Conservation (phyloP, 2,329 filamentous ascomycete species). For the Scedosporium apiospermum region DNA sequence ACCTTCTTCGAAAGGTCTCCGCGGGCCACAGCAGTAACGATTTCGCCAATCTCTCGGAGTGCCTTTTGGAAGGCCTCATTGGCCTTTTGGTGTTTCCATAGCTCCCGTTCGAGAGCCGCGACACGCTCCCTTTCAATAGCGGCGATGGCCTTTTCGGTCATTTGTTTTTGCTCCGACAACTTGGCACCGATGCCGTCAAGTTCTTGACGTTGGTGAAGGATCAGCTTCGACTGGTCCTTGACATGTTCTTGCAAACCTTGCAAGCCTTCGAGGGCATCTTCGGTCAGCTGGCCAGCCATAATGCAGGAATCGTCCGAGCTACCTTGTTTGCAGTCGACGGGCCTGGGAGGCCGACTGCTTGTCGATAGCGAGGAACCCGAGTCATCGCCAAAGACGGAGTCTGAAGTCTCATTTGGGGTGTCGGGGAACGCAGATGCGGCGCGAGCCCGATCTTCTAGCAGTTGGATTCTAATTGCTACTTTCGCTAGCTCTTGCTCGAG, state of each 20-base stretch:
- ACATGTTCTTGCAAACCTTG: conserved; percentile 82
- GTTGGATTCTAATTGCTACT: conserved; percentile 67
- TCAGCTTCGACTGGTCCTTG: conserved; percentile 85
- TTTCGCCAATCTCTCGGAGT: conserved; percentile 89
- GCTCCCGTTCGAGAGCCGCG: conserved; percentile 78
- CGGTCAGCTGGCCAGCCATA: conserved; percentile 49
- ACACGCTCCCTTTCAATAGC: conserved; percentile 82
- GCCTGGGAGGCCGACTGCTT: conserved; percentile 30
- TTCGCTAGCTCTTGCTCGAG: conserved; percentile 78
- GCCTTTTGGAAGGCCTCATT: conserved; percentile 99
- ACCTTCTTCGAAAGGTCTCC: conserved; percentile 97
- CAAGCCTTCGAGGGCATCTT: conserved; percentile 76
- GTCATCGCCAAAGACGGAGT: conserved; percentile 54
- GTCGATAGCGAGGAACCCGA: conserved; percentile 32
- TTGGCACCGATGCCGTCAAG: conserved; percentile 79
- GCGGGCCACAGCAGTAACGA: conserved; percentile 90
- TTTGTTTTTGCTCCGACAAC: conserved; percentile 73
- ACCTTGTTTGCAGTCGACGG: conserved; percentile 32
- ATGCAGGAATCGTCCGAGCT: conserved; percentile 26
- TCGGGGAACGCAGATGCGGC: conserved; percentile 58
- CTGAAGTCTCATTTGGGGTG: conserved; percentile 67
- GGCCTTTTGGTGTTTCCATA: conserved; percentile 95
- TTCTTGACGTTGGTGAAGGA: conserved; percentile 78
- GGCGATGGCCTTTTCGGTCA: conserved; percentile 73
- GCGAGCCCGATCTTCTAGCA: conserved; percentile 70